Base-by-base conservation (phyloP, 2,329 filamentous ascomycete genomes). In the Scortechinia acanthostroma region DNA sequence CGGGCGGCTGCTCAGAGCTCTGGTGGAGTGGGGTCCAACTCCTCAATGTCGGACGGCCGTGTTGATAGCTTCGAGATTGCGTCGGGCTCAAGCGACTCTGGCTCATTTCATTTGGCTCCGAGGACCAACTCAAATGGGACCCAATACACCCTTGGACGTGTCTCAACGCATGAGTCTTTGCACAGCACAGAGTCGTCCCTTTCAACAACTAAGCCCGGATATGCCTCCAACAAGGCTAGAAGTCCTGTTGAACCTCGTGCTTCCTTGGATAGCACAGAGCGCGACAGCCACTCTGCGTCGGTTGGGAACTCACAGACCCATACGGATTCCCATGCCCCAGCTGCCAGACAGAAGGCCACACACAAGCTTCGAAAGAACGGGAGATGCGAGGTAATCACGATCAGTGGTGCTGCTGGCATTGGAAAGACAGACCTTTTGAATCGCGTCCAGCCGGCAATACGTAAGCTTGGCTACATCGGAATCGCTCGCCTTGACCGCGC, bases 371-470 rank as follows among this genome's bases (percentile, higher is more conserved):
- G 72, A 45, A 66, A 68, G 35, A 68, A 65, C 52, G 70, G 70
- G 17, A 71, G 68, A 37, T 79, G 73, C 44, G 78, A 83, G 53
- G 63, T 83, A 3, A 70, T 83, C 40, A 69, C 72, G 15, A 71
- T 83, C 35, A 71, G 64, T 44, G 79, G 78, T 17, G 62, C 67
- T 16, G 69, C 76, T 42, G 79, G 79, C 2, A 65, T 77, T 23
- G 79, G 79, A 15, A 83, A 83, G 54, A 76, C 76, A 1, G 73
- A 77, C 46, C 62, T 83, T 4, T 60, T 83, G 15, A 76, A 77
- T 50, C 73, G 71, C 46, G 68, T 80, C 5, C 77, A 81, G 49
- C 65, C 71, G 6, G 64, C 66, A 19, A 77, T 78, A 30, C 71
- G 79, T 22, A 73, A 69, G 50, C 61, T 73, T 47, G 78, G 78